Base-by-base conservation (phyloP, 2,329 filamentous ascomycete genomes). In the Corynespora cassiicola region DNA sequence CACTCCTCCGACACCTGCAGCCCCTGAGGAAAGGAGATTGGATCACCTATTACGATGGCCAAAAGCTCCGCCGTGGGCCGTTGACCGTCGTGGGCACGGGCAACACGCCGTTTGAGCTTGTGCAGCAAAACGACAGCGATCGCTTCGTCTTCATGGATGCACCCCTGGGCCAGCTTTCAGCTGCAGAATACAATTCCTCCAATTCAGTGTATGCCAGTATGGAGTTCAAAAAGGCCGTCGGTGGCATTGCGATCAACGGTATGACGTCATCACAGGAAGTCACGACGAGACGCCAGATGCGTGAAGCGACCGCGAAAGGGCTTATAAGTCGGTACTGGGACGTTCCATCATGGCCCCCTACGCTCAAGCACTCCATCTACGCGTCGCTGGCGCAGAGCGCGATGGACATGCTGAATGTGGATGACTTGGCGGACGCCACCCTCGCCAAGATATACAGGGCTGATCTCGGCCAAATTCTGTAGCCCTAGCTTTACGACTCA, bases 81-180 rank as follows among this genome's bases (percentile, higher is more conserved):
- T 66, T 90, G 22, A 89, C 85, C 0, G 78, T 89, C 2, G 83
- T 90, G 2, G 84, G 79, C 2, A 87, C 84, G 1, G 86, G 87
- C 9, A 79, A 80, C 47, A 77, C 81, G 1, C 81, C 78, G 0
- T 84, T 85, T 52, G 74, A 81, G 37, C 56, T 77, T 7, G 55
- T 87, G 7, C 66, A 75, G 3, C 61, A 69, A n/a, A 80, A 81
- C 52, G 50, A 67, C 5, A 79, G 75, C 1, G 75, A 80, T 45
- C 73, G 81, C 19, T 82, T 87, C 60, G 70, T 81, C 37, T 86
- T 86, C 64, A 84, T 82, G 56, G 85, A 88, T 50, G 85, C 84
- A 0, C 84, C 84, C 0, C 71, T 87, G 64, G 73, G 38, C 56
- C 68, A 54, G 18, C 23, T 60, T 8, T 41, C 52, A 3, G 43